Base-by-base conservation (phyloP, 1,284 basidiomycete genomes). In the Irpex lacteus region DNA sequence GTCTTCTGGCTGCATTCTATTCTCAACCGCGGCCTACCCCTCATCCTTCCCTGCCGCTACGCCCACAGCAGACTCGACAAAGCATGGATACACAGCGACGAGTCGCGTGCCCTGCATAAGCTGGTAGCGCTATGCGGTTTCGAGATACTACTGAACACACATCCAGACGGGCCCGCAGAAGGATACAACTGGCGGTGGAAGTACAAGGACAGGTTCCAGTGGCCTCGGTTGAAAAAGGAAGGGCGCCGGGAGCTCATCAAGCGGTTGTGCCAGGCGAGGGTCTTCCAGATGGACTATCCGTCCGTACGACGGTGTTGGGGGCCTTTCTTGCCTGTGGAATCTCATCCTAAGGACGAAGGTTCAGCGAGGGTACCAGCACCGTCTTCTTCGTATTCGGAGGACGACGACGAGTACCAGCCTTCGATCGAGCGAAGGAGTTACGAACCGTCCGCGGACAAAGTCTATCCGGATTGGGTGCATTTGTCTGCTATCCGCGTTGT, bases 211-310 rank as follows among this genome's bases (percentile, higher is more conserved):
- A 15, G 32, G 21, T 56, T 56, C n/a, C 54, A 56, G 32, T 56
- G 54, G 69, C 13, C 73, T 78, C 3, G 81, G 82, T 5, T 74
- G 80, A 40, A 75, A 73, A 63, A 56, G 13, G 21, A 56, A 56
- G 54, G 26, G 13, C 54, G 54, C 6, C 1, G 54, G 11, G 54
- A 32, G 9, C 21, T 56, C 54, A 21, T 21, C 11, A 56, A 36
- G 32, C 54, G 54, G 13, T 21, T 56, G 11, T 56, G 54, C 21
- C 32, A 56, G 21, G 54, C 54, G 15, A 75, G 76, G 38, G 81
- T 81, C 2, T 84, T 83, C 68, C 77, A 82, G 59, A 77, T 84
- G 71, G 74, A 75, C 38, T 84, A 82, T 60, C 75, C 82, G 15
- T 70, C 72, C 26, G 72, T 72, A 2, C 73, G 78, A 55, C 75